phyloP scores from a whole-genome alignment of 2,329 filamentous ascomycete species.

The Trichoderma semiorbis region DNA sequence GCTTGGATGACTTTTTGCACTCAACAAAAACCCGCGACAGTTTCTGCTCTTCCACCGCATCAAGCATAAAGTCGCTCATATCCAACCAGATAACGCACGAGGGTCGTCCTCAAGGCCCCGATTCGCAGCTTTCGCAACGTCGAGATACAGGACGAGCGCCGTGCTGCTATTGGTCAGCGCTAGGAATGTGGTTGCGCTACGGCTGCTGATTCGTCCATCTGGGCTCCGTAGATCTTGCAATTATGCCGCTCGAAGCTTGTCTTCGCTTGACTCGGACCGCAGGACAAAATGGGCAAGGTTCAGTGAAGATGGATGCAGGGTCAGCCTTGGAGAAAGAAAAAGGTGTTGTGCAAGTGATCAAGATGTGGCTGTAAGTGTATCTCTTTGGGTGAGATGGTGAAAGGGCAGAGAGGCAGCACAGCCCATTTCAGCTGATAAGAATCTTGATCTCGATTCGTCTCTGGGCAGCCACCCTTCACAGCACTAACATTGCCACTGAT shows the following conservation, averaged over 20 bases:
- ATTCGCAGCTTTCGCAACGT: neutral
- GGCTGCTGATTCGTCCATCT: conserved; percentile 22
- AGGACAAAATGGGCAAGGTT: neutral
- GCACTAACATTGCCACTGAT: neutral
- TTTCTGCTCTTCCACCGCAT: neutral
- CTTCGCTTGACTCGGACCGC: neutral
- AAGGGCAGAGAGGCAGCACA: neutral
- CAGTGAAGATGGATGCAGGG: neutral
- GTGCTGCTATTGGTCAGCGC: conserved; percentile 16
- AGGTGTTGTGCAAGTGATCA: neutral
- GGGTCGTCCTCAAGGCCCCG: conserved; percentile 1
- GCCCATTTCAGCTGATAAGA: neutral
- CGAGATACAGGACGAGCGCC: neutral
- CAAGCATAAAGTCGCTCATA: neutral
- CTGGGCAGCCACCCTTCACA: neutral
- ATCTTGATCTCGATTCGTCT: neutral
- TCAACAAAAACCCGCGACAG: neutral
- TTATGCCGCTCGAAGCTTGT: neutral
- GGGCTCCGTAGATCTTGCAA: neutral
- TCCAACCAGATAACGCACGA: conserved; percentile 19
- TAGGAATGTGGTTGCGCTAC: conserved; percentile 22
- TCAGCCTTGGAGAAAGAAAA: neutral
- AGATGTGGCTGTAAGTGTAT: neutral
- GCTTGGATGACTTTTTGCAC: neutral
- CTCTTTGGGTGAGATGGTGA: neutral